These are phyloP conservation scores for Elaeis guineensis DNA, from an alignment of 176 grass and related monocot genomes.

Conservation along the genomic window DNA sequence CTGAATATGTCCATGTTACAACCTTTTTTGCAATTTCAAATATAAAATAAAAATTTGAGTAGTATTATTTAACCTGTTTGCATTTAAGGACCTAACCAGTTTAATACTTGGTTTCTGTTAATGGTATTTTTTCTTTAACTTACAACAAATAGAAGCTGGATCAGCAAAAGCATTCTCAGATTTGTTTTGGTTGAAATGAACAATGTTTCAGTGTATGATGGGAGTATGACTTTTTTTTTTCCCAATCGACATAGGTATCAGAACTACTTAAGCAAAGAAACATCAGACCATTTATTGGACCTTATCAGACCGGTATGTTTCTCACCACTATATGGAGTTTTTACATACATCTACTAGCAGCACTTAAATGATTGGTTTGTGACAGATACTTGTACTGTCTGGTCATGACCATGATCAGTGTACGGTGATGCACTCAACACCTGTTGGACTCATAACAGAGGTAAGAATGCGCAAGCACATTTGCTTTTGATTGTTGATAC, in stretches of 20 bases:
- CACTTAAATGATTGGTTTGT: constrained; percentile 11
- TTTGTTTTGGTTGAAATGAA: too few species aligned
- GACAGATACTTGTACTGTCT: constrained; percentile 78
- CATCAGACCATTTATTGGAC: constrained; percentile 69
- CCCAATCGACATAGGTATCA: constrained; percentile 43
- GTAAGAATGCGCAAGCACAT: constrained; percentile 22
- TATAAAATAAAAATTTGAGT: too few species aligned
- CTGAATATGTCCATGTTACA: too few species aligned
- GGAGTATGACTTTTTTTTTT: neutral
- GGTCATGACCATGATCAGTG: constrained; percentile 99
- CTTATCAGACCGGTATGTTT: constrained; percentile 70
- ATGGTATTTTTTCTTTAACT: too few species aligned
- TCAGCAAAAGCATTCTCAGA: too few species aligned
- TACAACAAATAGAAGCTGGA: too few species aligned
- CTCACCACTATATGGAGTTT: neutral
- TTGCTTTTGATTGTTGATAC: constrained; percentile 5
- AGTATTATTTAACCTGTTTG: too few species aligned
- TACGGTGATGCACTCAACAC: constrained; percentile 54
- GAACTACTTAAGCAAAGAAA: constrained; percentile 86
- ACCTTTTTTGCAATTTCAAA: too few species aligned
- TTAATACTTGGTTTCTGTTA: too few species aligned
- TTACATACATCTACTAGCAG: too few species aligned
- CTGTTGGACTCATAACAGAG: constrained; percentile 56
- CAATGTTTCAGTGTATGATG: too few species aligned
- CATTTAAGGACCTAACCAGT: too few species aligned